Conservation (phyloP, 2,329 filamentous ascomycete genomes). For the Arthrobotrys entomopaga region DNA sequence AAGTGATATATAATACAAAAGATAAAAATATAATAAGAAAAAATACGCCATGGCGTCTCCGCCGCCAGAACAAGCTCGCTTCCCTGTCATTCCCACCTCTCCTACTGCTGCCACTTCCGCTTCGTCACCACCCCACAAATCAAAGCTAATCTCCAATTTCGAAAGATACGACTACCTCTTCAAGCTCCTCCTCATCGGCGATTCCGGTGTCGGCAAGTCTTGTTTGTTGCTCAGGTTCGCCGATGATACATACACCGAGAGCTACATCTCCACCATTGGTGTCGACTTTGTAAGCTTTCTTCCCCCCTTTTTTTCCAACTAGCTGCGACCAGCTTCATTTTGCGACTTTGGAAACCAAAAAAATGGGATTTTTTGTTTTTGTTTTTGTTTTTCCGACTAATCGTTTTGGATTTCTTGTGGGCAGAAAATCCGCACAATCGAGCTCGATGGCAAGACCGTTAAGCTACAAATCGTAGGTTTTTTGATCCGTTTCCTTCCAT, state of each 20-base stretch:
- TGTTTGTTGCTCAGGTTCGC: slow-evolving; percentile 97
- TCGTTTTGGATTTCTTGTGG: slow-evolving; percentile 21
- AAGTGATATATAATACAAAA: background rate
- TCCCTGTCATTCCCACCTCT: slow-evolving; percentile 39
- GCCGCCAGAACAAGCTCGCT: slow-evolving; percentile 46
- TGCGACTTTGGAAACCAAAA: too few relatives aligned
- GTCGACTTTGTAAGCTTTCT: slow-evolving; percentile 85
- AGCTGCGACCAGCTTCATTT: too few relatives aligned
- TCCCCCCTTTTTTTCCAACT: background rate
- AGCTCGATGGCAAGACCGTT: slow-evolving; percentile 99
- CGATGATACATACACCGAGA: slow-evolving; percentile 99
- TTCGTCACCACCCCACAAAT: slow-evolving; percentile 3
- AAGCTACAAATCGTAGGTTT: slow-evolving; percentile 96
- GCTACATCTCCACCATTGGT: slow-evolving; percentile 99
- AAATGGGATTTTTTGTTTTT: too few relatives aligned
- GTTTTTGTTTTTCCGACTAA: background rate
- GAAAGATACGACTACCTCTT: slow-evolving; percentile 99
- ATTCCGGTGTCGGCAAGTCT: slow-evolving; percentile 99
- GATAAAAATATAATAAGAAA: background rate
- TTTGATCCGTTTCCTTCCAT: background rate
- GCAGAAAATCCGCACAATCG: slow-evolving; percentile 99
- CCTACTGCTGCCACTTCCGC: slow-evolving; percentile 22
- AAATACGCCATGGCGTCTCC: slow-evolving; percentile 40
- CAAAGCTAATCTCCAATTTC: slow-evolving; percentile 46
- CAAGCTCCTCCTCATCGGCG: slow-evolving; percentile 99